These are phyloP conservation scores for Sarocladiaceae sp. DNA, from an alignment of 2,329 filamentous ascomycete genomes.

Conservation along the genomic window DNA sequence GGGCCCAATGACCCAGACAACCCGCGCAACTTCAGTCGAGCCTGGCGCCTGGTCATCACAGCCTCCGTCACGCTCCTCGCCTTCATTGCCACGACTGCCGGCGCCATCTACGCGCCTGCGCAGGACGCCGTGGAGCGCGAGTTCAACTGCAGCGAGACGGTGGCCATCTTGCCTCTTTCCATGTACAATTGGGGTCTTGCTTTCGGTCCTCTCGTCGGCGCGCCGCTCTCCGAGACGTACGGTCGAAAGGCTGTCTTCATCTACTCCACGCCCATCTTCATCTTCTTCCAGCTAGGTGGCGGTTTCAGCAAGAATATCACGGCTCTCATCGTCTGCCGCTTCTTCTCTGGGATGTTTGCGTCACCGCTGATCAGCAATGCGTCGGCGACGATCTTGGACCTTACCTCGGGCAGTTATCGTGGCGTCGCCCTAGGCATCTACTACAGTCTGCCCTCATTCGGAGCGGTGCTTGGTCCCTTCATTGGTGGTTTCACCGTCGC, in stretches of 20 bases:
- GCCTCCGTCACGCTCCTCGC: conserved; percentile 68
- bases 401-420: conserved; percentile 46
- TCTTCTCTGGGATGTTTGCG: conserved; percentile 58
- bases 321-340: conserved; percentile 66
- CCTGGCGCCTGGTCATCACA: conserved; percentile 69
- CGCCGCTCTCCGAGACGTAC: conserved; percentile 66
- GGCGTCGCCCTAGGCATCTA: conserved; percentile 58
- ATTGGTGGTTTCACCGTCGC: conserved; percentile 61
- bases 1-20: conserved; percentile 62
- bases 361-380: conserved; percentile 57
- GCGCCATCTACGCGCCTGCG: conserved; percentile 25
- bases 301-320: conserved; percentile 60
- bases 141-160: conserved; percentile 15
- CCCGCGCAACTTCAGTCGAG: conserved; percentile 75
- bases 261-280: conserved; percentile 55
- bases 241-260: conserved; percentile 41
- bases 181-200: conserved; percentile 22
- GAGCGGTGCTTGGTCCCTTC: conserved; percentile 57
- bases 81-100: conserved; percentile 36
- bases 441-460: conserved; percentile 59
- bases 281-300: conserved; percentile 71
- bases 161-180: conserved; percentile 20
- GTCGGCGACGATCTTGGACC: conserved; percentile 56
- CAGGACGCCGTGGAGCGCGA: conserved; percentile 16
- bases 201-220: conserved; percentile 61